A percentile compares a stretch with the other conserved stretches of the same genome.
Conservation (phyloP, 768 basidiomycete species). For the Tremella fuciformis region DNA sequence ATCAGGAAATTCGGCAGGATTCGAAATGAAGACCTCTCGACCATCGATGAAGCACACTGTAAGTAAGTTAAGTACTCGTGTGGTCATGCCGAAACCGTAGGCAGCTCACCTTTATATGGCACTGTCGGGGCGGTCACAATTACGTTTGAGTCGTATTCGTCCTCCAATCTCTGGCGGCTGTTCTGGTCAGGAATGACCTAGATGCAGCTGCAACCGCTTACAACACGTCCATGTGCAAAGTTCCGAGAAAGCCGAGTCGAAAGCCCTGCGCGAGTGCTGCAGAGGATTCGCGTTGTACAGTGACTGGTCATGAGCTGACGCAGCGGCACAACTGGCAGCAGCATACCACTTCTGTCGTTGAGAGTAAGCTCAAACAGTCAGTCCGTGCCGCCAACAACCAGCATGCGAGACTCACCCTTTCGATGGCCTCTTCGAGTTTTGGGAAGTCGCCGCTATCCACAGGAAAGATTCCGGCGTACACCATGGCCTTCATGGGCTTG, state of each 20-base stretch:
- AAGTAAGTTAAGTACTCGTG: slow-evolving; percentile 6
- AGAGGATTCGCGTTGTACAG: slow-evolving; percentile 85
- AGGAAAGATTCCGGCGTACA: slow-evolving; percentile 92
- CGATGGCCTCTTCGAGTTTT: slow-evolving; percentile 94
- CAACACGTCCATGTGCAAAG: slow-evolving; percentile 73
- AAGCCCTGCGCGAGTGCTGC: slow-evolving; percentile 92
- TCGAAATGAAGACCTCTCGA: slow-evolving; percentile 67
- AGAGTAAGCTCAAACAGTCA: slow-evolving; percentile 43
- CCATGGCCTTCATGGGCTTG: slow-evolving; percentile 91
- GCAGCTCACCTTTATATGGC: slow-evolving; percentile 71
- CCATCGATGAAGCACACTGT: slow-evolving; percentile 74
- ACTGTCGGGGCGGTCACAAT: slow-evolving; percentile 96
- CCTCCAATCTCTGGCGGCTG: slow-evolving; percentile 82
- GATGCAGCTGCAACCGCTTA: slow-evolving; percentile 23
- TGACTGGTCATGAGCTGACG: slow-evolving; percentile 84
- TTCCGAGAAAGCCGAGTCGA: slow-evolving; percentile 90
- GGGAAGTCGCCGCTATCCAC: slow-evolving; percentile 85
- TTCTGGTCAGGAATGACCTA: background rate
- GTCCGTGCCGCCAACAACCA: background rate
- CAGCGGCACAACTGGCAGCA: slow-evolving; percentile 36
- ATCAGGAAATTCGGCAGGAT: slow-evolving; percentile 95
- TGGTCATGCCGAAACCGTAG: background rate
- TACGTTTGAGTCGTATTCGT: slow-evolving; percentile 91
- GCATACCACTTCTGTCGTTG: slow-evolving; percentile 50
- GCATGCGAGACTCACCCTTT: slow-evolving; percentile 61